Conservation (phyloP, 176 grass and related monocot genomes). For the Themeda triandra region DNA sequence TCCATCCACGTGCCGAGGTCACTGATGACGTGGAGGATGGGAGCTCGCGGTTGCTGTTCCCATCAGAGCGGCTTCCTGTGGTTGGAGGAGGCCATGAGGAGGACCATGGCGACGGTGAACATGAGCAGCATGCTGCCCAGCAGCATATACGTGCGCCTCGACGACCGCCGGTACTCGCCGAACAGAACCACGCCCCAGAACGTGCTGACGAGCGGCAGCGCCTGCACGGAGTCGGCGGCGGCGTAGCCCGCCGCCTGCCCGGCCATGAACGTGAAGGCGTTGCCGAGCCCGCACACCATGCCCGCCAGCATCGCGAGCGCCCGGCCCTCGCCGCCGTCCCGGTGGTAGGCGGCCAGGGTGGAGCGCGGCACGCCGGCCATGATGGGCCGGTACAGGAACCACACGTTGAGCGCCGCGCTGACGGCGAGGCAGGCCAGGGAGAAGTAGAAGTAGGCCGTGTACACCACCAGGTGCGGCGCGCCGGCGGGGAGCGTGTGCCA, state of each 20-base stretch:
- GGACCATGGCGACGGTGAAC: constrained; percentile 71
- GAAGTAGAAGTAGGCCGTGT: constrained; percentile 98
- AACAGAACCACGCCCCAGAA: constrained; percentile 70
- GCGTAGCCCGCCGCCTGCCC: constrained; percentile 96
- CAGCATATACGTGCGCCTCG: constrained; percentile 58
- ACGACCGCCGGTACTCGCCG: constrained; percentile 62
- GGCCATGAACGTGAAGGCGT: constrained; percentile 90
- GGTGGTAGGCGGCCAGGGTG: constrained; percentile 51
- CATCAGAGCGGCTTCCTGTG: constrained; percentile 43
- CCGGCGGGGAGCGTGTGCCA: constrained; percentile 54
- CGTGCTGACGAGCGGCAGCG: constrained; percentile 74
- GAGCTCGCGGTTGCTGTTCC: no score
- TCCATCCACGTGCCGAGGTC: background rate
- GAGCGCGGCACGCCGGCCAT: constrained; percentile 66
- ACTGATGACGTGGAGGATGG: background rate
- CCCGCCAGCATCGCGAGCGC: constrained; percentile 66
- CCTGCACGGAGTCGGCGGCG: constrained; percentile 86
- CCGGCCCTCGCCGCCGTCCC: constrained; percentile 47
- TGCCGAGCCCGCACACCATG: constrained; percentile 71
- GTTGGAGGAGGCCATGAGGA: constrained; percentile 87
- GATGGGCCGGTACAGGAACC: constrained; percentile 71
- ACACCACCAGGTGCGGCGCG: constrained; percentile 73
- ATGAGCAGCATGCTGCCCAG: constrained; percentile 77
- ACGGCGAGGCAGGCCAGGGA: constrained; percentile 62
- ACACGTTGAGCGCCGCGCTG: constrained; percentile 66